Conservation (phyloP, 2,329 filamentous ascomycete genomes). For the Tricladium varicosporioides region DNA sequence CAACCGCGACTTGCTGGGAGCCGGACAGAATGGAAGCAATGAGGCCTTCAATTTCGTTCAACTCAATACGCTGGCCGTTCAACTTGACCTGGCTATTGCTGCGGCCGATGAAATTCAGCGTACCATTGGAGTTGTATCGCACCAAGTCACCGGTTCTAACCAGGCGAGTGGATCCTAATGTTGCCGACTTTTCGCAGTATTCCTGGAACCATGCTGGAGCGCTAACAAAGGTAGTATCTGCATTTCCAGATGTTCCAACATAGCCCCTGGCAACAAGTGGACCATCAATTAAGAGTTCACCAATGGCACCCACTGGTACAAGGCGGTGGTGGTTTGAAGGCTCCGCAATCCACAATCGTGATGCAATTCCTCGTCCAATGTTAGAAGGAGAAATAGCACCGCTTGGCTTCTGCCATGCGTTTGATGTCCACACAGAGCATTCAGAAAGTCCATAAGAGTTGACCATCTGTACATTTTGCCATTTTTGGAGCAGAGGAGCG, state of each 20-base stretch:
- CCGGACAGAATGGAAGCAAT: constrained; percentile 31
- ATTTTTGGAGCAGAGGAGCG: constrained; percentile 31
- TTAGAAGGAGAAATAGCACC: not conserved
- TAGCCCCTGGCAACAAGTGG: not conserved
- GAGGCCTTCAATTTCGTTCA: not conserved
- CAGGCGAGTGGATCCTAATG: not conserved
- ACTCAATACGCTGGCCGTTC: not conserved
- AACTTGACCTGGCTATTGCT: constrained; percentile 2
- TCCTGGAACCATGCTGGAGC: not conserved
- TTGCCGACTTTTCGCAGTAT: no score
- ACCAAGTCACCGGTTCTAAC: constrained; percentile 2
- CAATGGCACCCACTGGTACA: not conserved
- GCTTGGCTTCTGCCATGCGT: not conserved
- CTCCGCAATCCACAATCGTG: not conserved
- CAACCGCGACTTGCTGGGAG: constrained; percentile 18
- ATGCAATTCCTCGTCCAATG: not conserved
- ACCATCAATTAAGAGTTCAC: not conserved
- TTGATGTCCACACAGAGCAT: not conserved
- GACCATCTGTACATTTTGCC: not conserved
- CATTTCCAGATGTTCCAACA: not conserved
- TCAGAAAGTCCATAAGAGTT: not conserved
- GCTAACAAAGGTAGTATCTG: not conserved
- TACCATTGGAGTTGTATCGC: not conserved
- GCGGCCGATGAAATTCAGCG: not conserved
- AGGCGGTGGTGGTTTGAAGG: not conserved